phyloP scores from a whole-genome alignment of 1,284 basidiomycete species.

The Malassezia sp. region DNA sequence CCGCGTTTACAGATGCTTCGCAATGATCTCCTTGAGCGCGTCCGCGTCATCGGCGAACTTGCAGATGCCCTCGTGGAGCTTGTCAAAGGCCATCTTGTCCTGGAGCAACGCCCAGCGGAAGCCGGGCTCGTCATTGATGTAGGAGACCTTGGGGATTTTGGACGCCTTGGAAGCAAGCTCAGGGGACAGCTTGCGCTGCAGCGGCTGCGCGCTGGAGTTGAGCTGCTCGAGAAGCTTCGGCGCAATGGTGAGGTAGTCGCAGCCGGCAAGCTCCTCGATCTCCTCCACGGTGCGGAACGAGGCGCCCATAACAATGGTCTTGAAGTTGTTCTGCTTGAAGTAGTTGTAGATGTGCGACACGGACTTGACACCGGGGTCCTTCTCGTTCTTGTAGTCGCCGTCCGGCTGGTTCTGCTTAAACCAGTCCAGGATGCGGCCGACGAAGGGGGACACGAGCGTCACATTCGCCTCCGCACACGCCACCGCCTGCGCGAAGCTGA shows the following conservation, averaged over 20 bases:
- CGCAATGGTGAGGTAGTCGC: constrained; percentile 87
- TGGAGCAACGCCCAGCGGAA: constrained; percentile 84
- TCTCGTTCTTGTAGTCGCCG: constrained; percentile 46
- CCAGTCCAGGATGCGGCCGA: constrained; percentile 59
- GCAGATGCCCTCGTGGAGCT: constrained; percentile 75
- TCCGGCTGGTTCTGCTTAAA: constrained; percentile 41
- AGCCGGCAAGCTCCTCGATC: constrained; percentile 86
- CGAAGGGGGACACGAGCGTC: constrained; percentile 97
- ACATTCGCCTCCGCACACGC: constrained; percentile 96
- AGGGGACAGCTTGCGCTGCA: constrained; percentile 75
- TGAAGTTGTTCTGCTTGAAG: constrained; percentile 97
- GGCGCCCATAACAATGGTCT: constrained; percentile 99
- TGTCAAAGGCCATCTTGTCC: constrained; percentile 44
- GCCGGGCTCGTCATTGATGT: constrained; percentile 80
- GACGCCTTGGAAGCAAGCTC: constrained; percentile 56
- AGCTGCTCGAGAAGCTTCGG: constrained; percentile 84
- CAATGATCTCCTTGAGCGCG: constrained; percentile 72
- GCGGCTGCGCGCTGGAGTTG: constrained; percentile 62
- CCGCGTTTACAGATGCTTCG: constrained; percentile 63
- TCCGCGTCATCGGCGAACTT: constrained; percentile 83
- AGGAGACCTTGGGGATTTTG: constrained; percentile 68
- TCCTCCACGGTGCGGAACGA: constrained; percentile 81
- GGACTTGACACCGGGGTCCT: constrained; percentile 91
- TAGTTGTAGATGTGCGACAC: constrained; percentile 89
- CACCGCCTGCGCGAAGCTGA: constrained; percentile 95